Evolutionary conservation across 305 asterid genomes (phyloP).

Genomic region (Fraxinus ornus): DNA sequence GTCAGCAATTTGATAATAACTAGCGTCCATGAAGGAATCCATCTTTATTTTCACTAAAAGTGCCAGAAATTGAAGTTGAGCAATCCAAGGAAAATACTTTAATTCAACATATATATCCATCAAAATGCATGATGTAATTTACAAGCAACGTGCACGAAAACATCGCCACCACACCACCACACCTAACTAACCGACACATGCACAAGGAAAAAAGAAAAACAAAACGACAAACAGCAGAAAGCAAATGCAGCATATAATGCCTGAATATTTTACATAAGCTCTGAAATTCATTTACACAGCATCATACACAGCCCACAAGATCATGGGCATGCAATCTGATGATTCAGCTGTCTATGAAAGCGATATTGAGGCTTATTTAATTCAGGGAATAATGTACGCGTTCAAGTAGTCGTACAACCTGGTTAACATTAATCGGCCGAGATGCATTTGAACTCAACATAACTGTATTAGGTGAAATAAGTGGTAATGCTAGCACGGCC

Average conservation of each 20-base stretch:
- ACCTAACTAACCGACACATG: background rate
- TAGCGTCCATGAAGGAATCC: background rate
- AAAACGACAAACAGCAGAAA: background rate
- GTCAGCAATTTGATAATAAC: background rate
- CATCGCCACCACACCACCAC: no score
- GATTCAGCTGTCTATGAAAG: background rate
- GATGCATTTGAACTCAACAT: slow-evolving; percentile 43
- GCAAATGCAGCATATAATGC: background rate
- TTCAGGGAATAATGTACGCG: slow-evolving; percentile 76
- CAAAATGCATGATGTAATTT: background rate
- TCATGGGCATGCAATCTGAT: slow-evolving; percentile 9
- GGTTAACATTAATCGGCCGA: slow-evolving; percentile 51
- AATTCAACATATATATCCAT: background rate
- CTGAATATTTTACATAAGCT: background rate
- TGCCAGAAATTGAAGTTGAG: background rate
- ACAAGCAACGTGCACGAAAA: background rate
- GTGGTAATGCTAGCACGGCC: slow-evolving; percentile 63
- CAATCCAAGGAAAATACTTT: background rate
- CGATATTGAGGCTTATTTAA: slow-evolving; percentile 22
- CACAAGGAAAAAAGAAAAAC: background rate
- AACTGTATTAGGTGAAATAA: slow-evolving; percentile 42
- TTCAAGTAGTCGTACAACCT: slow-evolving; percentile 84
- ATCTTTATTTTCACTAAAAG: background rate
- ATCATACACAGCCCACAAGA: background rate
- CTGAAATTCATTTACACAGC: background rate